phyloP scores from a whole-genome alignment of 805 yeast species.

The Saccharomycopsis sp. region DNA sequence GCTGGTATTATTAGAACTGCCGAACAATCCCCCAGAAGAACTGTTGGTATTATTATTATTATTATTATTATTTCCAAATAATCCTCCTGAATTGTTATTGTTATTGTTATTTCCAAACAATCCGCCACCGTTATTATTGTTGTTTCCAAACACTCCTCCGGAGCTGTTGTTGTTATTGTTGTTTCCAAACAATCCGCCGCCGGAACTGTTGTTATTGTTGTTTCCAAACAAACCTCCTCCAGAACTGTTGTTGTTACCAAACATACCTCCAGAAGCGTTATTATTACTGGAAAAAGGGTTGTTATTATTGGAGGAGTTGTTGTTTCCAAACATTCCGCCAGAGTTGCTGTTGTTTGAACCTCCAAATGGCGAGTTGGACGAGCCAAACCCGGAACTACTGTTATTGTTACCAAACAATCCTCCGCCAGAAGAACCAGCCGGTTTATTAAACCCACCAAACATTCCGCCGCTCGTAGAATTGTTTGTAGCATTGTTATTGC shows the following conservation, averaged over 20 bases:
- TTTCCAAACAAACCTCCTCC: constrained; percentile 43
- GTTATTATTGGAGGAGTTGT: constrained; percentile 20
- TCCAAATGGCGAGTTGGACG: constrained; percentile 24
- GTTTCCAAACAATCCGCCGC: constrained; percentile 23
- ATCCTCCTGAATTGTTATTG: constrained; percentile 1
- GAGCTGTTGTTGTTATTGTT: constrained; percentile 16
- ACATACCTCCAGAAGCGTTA: constrained; percentile 30
- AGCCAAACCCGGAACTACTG: constrained; percentile 1
- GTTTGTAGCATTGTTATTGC: constrained; percentile 26
- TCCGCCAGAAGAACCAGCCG: constrained; percentile 27
- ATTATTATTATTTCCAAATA: constrained; percentile 25
- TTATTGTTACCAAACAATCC: constrained; percentile 22
- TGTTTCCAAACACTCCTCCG: constrained; percentile 29
- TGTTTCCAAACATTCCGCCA: constrained; percentile 27
- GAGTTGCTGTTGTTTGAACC: constrained; percentile 16
- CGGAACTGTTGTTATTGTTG: constrained; percentile 19
- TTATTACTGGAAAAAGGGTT: constrained; percentile 13
- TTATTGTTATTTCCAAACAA: constrained; percentile 37
- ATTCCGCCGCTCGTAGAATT: constrained; percentile 26
- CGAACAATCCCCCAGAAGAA: constrained; percentile 29
- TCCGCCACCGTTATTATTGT: constrained; percentile 29
- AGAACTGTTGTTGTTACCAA: constrained; percentile 29
- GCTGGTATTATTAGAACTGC: constrained; percentile 24
- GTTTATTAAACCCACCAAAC: constrained; percentile 27
- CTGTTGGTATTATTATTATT: constrained; percentile 12